Evolutionary conservation across 306 rosid species (phyloP).

Genomic region (Oemleria cerasiformis): DNA sequence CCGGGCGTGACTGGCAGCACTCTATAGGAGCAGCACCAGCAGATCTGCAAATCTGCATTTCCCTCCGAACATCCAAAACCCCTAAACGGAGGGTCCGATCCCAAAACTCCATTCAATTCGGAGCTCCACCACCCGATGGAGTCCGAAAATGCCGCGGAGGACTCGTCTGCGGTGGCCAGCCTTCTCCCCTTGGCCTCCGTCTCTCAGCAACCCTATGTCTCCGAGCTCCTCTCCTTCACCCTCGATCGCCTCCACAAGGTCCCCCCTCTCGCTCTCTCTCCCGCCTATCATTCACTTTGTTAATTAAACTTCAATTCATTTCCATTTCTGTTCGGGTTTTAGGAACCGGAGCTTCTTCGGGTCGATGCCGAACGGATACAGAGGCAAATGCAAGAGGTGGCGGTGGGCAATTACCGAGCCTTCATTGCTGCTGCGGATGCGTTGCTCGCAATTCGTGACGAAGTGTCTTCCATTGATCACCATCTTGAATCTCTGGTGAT

Average conservation of each 20-base stretch:
- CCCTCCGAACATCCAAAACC: conserved; percentile 12
- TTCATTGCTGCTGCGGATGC: conserved; percentile 92
- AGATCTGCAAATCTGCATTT: conserved; percentile 32
- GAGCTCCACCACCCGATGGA: conserved; percentile 45
- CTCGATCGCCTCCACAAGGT: conserved; percentile 98
- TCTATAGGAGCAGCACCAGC: not conserved
- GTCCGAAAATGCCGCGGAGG: conserved; percentile 44
- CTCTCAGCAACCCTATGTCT: conserved; percentile 90
- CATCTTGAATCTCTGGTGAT: conserved; percentile 58
- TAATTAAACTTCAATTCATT: not conserved
- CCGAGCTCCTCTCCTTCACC: conserved; percentile 94
- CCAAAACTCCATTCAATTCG: conserved; percentile 16
- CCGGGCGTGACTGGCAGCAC: not conserved
- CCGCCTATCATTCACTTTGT: not conserved
- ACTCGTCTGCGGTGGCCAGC: conserved; percentile 33
- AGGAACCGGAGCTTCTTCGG: conserved; percentile 98
- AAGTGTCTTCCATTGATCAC: conserved; percentile 64
- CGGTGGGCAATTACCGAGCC: conserved; percentile 80
- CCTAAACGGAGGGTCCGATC: conserved; percentile 16
- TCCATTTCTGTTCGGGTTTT: not conserved
- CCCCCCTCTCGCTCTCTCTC: conserved; percentile 1
- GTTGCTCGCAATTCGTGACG: conserved; percentile 76
- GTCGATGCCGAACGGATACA: conserved; percentile 97
- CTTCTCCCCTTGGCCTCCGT: conserved; percentile 80
- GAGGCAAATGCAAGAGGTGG: conserved; percentile 99